Percentiles rank a stretch among this genome's conserved stretches.
These are phyloP conservation scores for Heteromeles arbutifolia DNA, from an alignment of 306 rosid species.

Conservation along the genomic window DNA sequence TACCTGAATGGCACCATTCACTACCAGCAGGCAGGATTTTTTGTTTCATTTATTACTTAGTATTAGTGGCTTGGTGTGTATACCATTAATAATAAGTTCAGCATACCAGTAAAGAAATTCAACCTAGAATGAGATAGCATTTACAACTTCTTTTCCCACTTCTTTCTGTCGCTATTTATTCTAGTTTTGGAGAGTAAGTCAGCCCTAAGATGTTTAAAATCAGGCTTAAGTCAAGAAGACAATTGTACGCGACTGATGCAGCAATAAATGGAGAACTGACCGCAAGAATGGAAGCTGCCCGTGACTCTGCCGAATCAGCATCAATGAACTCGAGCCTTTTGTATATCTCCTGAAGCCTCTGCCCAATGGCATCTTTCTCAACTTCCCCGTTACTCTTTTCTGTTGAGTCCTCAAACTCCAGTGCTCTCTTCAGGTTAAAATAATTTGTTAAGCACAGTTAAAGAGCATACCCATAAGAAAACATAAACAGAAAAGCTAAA, in stretches of 20 bases:
- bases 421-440: slow-evolving; percentile 53
- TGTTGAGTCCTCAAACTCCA: slow-evolving; percentile 43
- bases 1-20: not conserved
- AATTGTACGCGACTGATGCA: not conserved
- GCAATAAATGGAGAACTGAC: slow-evolving; percentile 47
- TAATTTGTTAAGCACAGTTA: slow-evolving; percentile 5
- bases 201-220: not conserved
- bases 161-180: not conserved
- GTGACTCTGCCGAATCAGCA: slow-evolving; percentile 90
- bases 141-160: not conserved
- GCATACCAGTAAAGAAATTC: not conserved
- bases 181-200: not conserved
- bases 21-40: not conserved
- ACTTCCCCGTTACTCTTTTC: slow-evolving; percentile 37
- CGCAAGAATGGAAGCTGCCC: slow-evolving; percentile 95
- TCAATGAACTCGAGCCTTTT: slow-evolving; percentile 88
- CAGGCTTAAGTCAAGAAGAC: not conserved
- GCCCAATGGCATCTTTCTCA: slow-evolving; percentile 51
- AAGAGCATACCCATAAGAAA: not conserved
- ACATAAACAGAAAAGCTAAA: not conserved
- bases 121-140: not conserved
- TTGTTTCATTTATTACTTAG: not conserved
- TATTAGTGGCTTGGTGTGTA: not conserved
- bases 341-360: slow-evolving; percentile 83
- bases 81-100: not conserved